Base-by-base conservation (phyloP, 2,329 filamentous ascomycete species). In the Alternaria novae-zelandiae region DNA sequence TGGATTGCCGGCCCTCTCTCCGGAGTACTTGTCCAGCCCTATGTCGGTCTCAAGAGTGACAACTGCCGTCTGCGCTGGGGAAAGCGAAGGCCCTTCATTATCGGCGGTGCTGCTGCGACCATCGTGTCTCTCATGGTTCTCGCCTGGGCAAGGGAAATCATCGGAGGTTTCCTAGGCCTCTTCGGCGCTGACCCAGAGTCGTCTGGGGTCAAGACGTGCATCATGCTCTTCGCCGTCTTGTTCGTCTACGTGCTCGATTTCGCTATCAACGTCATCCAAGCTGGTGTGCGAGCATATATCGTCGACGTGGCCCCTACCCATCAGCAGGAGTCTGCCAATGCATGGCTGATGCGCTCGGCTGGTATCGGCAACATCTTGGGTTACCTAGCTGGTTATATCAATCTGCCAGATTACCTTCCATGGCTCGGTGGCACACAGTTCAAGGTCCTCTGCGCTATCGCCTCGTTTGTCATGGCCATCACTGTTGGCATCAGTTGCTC, bases 261-360 rank as follows among this genome's bases (percentile, higher is more conserved):
- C 79, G 89, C 94, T 73, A 96, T 98, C 83, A 98, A 98, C 81
- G 96, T 94, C 60, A 90, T 98, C 32, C 95, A 98, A 86, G 95
- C 96, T 53, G 92, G 90, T 5, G 92, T 97, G 74, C 88, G 94
- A 68, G 93, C 94, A 23, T 97, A 96, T 77, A 97, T 98, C 58
- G 92, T 97, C 23, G 95, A 98, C 76, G 95, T 94, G 74, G 92
- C 93, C 0, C 96, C 96, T 0, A 88, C 92, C 2, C 94, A 97
- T 74, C 95, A 98, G 78, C 95, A 98, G 82, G 94, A 97, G 80
- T 86, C 90, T 41, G 95, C 94, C 58, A 98, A 98, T 81, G 91
- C 95, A 44, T 97, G 96, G 94, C 93, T 95, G 20, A 94, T 93
- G 74, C 89, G 95, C 55, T 87, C 95, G 61, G 91, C 90, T 11